A percentile compares a stretch with the other conserved stretches of the same genome.
phyloP scores from a whole-genome alignment of 208 protist species.

The Perkinsela sp. region DNA sequence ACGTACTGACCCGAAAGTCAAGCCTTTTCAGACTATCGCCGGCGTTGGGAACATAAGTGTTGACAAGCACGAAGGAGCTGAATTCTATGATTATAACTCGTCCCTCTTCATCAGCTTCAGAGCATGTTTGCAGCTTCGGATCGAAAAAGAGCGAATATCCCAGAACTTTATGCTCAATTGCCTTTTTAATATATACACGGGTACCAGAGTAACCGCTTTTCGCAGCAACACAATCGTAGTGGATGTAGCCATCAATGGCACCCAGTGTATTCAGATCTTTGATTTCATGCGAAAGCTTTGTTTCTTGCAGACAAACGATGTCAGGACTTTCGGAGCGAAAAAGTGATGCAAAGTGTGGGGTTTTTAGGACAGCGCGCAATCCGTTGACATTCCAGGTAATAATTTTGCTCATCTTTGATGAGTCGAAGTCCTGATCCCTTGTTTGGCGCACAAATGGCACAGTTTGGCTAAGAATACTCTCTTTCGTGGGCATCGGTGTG shows the following conservation, averaged over 20 bases:
- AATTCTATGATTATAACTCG: conserved; percentile 54
- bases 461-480: conserved; percentile 20
- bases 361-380: conserved; percentile 39
- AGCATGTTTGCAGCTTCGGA: neutral
- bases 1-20: conserved; percentile 36
- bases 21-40: conserved; percentile 54
- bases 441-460: conserved; percentile 23
- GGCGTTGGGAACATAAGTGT: conserved; percentile 74
- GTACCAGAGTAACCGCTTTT: conserved; percentile 65
- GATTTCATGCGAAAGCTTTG: conserved; percentile 48
- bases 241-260: conserved; percentile 28
- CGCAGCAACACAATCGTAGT: conserved; percentile 21
- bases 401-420: conserved; percentile 32
- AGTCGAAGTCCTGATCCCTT: conserved; percentile 17
- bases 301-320: conserved; percentile 66
- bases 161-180: neutral
- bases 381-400: conserved; percentile 74
- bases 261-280: conserved; percentile 13
- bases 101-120: conserved; percentile 36
- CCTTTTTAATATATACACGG: conserved; percentile 25
- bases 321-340: conserved; percentile 29
- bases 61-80: conserved; percentile 28
- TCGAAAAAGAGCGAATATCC: conserved; percentile 5
- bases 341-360: conserved; percentile 18
- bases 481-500: conserved; percentile 7